Percentiles rank a stretch among this genome's conserved stretches.
Conservation (phyloP, 1,284 basidiomycete genomes). For the Moesziomyces globuligerus region DNA sequence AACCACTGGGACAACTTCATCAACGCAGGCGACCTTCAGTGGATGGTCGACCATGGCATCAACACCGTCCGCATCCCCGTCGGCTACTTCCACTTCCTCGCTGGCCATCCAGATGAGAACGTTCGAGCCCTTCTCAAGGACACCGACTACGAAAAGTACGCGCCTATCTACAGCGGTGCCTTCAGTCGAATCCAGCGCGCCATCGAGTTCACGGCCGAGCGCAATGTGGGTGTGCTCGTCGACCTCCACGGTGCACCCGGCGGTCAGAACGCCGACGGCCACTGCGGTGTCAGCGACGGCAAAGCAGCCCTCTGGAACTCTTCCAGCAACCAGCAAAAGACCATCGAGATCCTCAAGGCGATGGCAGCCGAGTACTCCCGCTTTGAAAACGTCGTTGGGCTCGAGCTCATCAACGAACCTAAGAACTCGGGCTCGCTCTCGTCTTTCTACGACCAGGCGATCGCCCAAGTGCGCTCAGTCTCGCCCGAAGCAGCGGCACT, state of each 20-base stretch:
- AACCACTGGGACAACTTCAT: conserved; percentile 78
- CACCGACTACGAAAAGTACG: conserved; percentile 77
- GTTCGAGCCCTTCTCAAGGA: conserved; percentile 71
- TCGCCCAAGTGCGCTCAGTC: conserved; percentile 72
- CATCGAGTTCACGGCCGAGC: conserved; percentile 74
- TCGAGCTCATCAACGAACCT: conserved; percentile 87
- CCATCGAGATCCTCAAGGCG: conserved; percentile 74
- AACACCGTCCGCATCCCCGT: conserved; percentile 87
- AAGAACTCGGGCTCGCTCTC: conserved; percentile 68
- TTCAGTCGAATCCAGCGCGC: conserved; percentile 78
- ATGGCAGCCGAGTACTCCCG: conserved; percentile 67
- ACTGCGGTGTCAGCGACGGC: conserved; percentile 52
- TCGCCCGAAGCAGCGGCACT: conserved; percentile 33
- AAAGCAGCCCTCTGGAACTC: conserved; percentile 65
- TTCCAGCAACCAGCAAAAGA: conserved; percentile 65
- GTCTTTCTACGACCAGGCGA: conserved; percentile 69
- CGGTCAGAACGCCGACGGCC: conserved; percentile 70
- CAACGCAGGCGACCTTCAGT: conserved; percentile 69
- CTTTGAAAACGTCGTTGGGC: conserved; percentile 78
- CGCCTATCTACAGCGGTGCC: conserved; percentile 76
- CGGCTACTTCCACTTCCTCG: conserved; percentile 75
- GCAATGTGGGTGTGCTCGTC: conserved; percentile 82
- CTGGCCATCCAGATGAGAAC: conserved; percentile 77
- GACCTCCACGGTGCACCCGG: conserved; percentile 76
- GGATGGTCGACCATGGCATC: conserved; percentile 79